A percentile compares a stretch with the other conserved stretches of the same genome.
Conservation (phyloP, 495 filamentous ascomycete species). For the Chaetomidium leptoderma region DNA sequence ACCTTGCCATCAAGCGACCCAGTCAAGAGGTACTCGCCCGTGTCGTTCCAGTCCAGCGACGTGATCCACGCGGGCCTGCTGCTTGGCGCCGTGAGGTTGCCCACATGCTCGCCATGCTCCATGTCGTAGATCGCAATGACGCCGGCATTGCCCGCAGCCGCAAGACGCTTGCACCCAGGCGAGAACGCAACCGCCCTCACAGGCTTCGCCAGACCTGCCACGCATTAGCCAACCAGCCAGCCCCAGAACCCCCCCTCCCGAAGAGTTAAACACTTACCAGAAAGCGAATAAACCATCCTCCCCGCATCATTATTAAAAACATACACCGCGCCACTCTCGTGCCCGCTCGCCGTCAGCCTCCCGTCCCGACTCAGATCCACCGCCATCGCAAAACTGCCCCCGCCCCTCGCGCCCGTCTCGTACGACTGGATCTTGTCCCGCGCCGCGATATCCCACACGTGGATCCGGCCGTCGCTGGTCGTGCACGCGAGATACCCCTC, state of each 20-base stretch:
- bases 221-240: background rate
- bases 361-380: conserved; percentile 78
- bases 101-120: conserved; percentile 84
- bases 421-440: conserved; percentile 61
- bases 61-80: conserved; percentile 77
- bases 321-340: conserved; percentile 90
- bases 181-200: conserved; percentile 83
- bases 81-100: conserved; percentile 61
- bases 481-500: conserved; percentile 78
- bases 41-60: conserved; percentile 84
- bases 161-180: conserved; percentile 75
- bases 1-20: conserved; percentile 87
- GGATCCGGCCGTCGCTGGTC: conserved; percentile 77
- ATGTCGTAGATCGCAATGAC: conserved; percentile 91
- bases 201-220: conserved; percentile 72
- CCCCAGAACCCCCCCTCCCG: background rate
- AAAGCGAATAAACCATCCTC: conserved; percentile 77
- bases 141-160: conserved; percentile 86
- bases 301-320: conserved; percentile 90
- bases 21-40: conserved; percentile 88
- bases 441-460: conserved; percentile 71
- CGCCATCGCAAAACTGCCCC: conserved; percentile 69
- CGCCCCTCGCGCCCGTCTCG: conserved; percentile 69
- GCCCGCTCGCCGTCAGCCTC: conserved; percentile 80
- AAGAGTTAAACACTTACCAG: conserved; percentile 50